A percentile compares a stretch with the other conserved stretches of the same genome.
Evolutionary conservation across 192 early-diverging fungal genomes (phyloP).

Genomic region (Powellomyces hirtus): DNA sequence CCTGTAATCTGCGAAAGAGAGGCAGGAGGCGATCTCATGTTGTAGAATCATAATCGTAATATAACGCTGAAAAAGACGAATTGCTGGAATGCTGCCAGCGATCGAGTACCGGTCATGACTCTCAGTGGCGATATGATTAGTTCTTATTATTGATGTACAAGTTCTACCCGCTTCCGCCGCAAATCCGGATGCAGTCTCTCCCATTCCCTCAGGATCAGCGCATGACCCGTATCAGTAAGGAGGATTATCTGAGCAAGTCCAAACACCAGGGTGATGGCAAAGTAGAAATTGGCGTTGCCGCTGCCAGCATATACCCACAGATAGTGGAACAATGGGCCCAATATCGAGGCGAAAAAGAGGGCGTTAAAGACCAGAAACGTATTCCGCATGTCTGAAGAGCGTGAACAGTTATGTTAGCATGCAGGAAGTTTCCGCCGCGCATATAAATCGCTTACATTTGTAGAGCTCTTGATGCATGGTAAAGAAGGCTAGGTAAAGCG

Average conservation of each 20-base stretch:
- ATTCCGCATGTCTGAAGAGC: conserved; percentile 81
- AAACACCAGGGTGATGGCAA: conserved; percentile 93
- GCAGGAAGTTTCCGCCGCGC: not conserved
- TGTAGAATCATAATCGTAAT: not conserved
- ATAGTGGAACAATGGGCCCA: conserved; percentile 90
- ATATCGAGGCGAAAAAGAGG: conserved; percentile 69
- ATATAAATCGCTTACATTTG: conserved; percentile 82
- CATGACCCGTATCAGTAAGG: conserved; percentile 80
- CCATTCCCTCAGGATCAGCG: conserved; percentile 74
- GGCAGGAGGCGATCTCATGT: too few relatives aligned
- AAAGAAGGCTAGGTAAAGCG: conserved; percentile 78
- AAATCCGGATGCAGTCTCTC: conserved; percentile 63
- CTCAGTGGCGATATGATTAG: not conserved
- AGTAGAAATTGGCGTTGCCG: conserved; percentile 98
- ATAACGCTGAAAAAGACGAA: not conserved
- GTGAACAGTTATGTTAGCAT: too few relatives aligned
- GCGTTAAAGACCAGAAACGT: conserved; percentile 69
- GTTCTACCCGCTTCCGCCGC: conserved; percentile 48
- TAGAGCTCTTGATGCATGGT: conserved; percentile 78
- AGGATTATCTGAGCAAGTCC: conserved; percentile 82
- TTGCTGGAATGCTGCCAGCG: not conserved
- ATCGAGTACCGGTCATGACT: not conserved
- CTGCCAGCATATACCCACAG: conserved; percentile 94
- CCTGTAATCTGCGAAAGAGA: not conserved
- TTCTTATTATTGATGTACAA: conserved; percentile 33